Evolutionary conservation across 2,329 filamentous ascomycete genomes (phyloP).

Genomic region (Calonectria leucothoes): DNA sequence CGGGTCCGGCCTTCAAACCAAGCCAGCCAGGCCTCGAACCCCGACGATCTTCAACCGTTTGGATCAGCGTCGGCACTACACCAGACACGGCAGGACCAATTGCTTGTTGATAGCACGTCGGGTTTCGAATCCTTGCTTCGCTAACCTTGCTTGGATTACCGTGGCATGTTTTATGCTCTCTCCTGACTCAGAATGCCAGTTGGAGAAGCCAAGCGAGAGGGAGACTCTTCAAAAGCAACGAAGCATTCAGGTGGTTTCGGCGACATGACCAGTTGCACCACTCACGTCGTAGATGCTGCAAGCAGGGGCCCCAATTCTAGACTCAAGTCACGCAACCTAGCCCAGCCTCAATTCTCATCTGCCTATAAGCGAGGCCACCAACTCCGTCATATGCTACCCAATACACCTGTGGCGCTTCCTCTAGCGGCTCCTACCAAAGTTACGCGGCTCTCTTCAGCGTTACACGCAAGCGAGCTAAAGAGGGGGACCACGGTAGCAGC

Average conservation of each 20-base stretch:
- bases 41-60: conserved; percentile 1
- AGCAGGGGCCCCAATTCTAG: background rate
- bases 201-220: background rate
- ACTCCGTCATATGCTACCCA: background rate
- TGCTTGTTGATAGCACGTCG: background rate
- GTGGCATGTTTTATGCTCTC: conserved; percentile 4
- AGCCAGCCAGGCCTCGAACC: background rate
- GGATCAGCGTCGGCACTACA: background rate
- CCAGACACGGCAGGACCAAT: conserved; percentile 2
- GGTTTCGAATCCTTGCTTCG: background rate
- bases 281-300: background rate
- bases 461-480: background rate
- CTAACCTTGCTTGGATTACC: conserved; percentile 3
- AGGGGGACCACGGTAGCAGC: background rate
- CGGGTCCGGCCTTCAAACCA: background rate
- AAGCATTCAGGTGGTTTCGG: background rate
- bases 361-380: background rate
- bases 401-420: background rate
- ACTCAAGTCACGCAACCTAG: background rate
- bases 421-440: background rate
- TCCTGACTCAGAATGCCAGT: background rate
- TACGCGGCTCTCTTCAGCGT: background rate
- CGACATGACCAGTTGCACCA: background rate
- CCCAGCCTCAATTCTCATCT: background rate
- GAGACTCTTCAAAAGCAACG: conserved; percentile 1